These are phyloP conservation scores for Setaria italica DNA, from an alignment of 202 grass and related monocot genomes.

Conservation along the genomic window DNA sequence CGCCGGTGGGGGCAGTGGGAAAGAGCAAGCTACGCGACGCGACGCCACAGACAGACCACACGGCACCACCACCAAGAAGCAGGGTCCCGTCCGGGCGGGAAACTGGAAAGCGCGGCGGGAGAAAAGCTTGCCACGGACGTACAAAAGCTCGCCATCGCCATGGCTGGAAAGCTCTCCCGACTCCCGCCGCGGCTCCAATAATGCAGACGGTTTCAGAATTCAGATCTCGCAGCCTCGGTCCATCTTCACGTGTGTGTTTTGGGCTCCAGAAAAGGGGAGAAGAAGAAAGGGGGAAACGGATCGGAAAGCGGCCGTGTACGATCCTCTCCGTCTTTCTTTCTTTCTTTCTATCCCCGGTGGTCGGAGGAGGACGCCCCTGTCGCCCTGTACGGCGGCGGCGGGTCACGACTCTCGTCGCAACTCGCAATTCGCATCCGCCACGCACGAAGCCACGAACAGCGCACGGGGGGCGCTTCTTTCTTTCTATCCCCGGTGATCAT, in stretches of 20 bases:
- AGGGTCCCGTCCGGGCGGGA: background rate
- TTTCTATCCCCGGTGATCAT: no score
- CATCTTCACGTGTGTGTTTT: conserved; percentile 28
- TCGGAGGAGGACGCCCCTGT: background rate
- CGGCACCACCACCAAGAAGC: no score
- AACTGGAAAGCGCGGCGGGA: background rate
- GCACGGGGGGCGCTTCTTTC: no score
- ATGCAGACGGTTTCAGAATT: conserved; percentile 26
- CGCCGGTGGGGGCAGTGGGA: background rate
- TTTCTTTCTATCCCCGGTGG: background rate
- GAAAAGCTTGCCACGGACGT: background rate
- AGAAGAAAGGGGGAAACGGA: background rate
- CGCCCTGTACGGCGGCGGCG: background rate
- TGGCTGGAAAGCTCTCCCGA: conserved; percentile 12
- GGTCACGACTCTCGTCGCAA: background rate
- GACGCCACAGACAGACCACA: background rate
- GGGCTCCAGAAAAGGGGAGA: background rate
- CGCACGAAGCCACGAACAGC: no score
- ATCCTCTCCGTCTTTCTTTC: background rate
- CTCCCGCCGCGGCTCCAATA: background rate
- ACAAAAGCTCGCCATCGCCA: background rate
- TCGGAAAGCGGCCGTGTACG: background rate
- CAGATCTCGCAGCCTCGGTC: conserved; percentile 4
- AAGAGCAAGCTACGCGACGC: background rate
- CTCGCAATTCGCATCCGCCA: no score